Evolutionary conservation across 2,329 filamentous ascomycete species (phyloP).

Genomic region (Penicillium olsonii): DNA sequence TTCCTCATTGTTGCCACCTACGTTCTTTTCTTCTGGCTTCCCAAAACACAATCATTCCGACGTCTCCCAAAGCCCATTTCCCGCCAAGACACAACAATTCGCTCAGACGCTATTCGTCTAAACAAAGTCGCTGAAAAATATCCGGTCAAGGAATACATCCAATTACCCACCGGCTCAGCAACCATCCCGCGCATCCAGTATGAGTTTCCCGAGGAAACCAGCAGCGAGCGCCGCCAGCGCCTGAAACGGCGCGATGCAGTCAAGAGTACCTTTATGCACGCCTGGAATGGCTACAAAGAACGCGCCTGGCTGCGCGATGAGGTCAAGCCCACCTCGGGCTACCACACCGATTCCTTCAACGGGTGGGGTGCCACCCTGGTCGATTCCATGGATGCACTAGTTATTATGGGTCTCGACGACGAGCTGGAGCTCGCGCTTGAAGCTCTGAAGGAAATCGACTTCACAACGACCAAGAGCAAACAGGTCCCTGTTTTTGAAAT

Average conservation of each 20-base stretch:
- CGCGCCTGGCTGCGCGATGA: slow-evolving; percentile 88
- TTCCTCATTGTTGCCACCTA: slow-evolving; percentile 20
- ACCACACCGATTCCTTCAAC: slow-evolving; percentile 78
- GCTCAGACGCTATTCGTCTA: slow-evolving; percentile 60
- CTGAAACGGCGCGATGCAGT: slow-evolving; percentile 66
- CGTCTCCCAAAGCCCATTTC: slow-evolving; percentile 7
- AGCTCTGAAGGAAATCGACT: slow-evolving; percentile 74
- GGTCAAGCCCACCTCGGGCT: slow-evolving; percentile 69
- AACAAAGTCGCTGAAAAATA: slow-evolving; percentile 70
- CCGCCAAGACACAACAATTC: slow-evolving; percentile 7
- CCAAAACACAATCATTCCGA: slow-evolving; percentile 2
- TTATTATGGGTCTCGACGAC: slow-evolving; percentile 76
- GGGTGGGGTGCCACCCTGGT: slow-evolving; percentile 88
- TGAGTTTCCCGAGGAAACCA: slow-evolving; percentile 65
- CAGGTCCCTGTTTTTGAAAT: slow-evolving; percentile 90
- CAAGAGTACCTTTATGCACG: slow-evolving; percentile 71
- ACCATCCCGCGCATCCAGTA: slow-evolving; percentile 76
- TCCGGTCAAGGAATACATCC: slow-evolving; percentile 70
- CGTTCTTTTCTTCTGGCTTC: slow-evolving; percentile 21
- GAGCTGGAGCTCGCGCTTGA: slow-evolving; percentile 78
- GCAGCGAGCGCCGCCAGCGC: slow-evolving; percentile 61
- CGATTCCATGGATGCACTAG: slow-evolving; percentile 77
- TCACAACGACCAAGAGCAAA: slow-evolving; percentile 66
- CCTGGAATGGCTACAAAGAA: slow-evolving; percentile 80
- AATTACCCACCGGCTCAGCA: slow-evolving; percentile 71